Conservation (phyloP, 2,329 filamentous ascomycete genomes). For the Colletotrichum liaoningense region DNA sequence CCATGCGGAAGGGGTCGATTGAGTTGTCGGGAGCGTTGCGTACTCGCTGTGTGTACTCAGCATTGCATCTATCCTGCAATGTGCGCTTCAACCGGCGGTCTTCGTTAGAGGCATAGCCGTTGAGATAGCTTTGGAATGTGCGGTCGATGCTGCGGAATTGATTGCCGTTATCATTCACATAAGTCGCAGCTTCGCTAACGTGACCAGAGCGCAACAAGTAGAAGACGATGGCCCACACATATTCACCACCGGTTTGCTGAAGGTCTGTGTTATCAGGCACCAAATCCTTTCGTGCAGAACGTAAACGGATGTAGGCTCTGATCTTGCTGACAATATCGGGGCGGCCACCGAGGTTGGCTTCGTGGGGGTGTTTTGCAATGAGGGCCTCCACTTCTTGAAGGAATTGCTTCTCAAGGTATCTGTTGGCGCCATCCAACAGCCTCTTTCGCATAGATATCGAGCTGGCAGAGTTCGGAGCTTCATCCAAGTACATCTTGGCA, state of each 20-base stretch:
- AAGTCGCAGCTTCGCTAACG: constrained; percentile 84
- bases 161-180: constrained; percentile 81
- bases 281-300: constrained; percentile 83
- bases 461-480: constrained; percentile 72
- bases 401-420: constrained; percentile 85
- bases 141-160: constrained; percentile 92
- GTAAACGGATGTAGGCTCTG: constrained; percentile 89
- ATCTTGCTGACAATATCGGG: constrained; percentile 92
- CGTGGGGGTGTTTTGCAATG: constrained; percentile 85
- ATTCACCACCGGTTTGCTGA: constrained; percentile 83
- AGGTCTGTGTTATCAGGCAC: constrained; percentile 84
- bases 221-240: constrained; percentile 94
- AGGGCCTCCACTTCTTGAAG: constrained; percentile 80
- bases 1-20: constrained; percentile 94
- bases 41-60: constrained; percentile 87
- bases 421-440: constrained; percentile 83
- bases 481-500: constrained; percentile 80
- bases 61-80: constrained; percentile 87
- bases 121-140: constrained; percentile 89
- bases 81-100: constrained; percentile 83
- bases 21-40: constrained; percentile 88
- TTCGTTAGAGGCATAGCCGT: constrained; percentile 80
- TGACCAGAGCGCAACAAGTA: constrained; percentile 90
- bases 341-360: constrained; percentile 89
- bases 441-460: constrained; percentile 78